These are phyloP conservation scores for Mycena rosella DNA, from an alignment of 768 basidiomycete genomes.

Conservation along the genomic window DNA sequence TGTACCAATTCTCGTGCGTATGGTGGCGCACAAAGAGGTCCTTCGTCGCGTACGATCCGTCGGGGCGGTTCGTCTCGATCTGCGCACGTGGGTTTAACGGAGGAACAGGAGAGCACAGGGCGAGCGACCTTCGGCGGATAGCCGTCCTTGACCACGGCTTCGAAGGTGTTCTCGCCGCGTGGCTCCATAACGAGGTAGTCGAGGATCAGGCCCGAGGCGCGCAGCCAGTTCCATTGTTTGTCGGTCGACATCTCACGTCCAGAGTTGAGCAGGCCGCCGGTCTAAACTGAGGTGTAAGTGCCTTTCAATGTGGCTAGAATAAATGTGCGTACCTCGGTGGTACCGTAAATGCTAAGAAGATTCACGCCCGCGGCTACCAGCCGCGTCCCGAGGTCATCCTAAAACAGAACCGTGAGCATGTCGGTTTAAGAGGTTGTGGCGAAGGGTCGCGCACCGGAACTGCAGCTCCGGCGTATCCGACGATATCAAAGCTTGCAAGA, in stretches of 20 bases:
- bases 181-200: slow-evolving; percentile 60
- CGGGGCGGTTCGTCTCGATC: slow-evolving; percentile 57
- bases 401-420: slow-evolving; percentile 5
- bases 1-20: slow-evolving; percentile 50
- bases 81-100: slow-evolving; percentile 24
- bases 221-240: slow-evolving; percentile 70
- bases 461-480: slow-evolving; percentile 65
- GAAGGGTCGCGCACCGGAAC: slow-evolving; percentile 49
- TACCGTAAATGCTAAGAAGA: slow-evolving; percentile 62
- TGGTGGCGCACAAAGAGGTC: slow-evolving; percentile 67
- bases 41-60: slow-evolving; percentile 67
- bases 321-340: slow-evolving; percentile 49
- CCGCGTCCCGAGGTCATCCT: slow-evolving; percentile 63
- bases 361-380: slow-evolving; percentile 62
- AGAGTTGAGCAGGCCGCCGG: slow-evolving; percentile 60
- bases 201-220: slow-evolving; percentile 43
- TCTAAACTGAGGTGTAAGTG: slow-evolving; percentile 37
- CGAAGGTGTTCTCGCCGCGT: slow-evolving; percentile 56
- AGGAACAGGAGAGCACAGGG: background rate
- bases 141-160: slow-evolving; percentile 64
- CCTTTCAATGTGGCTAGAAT: background rate
- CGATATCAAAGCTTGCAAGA: slow-evolving; percentile 60
- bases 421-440: background rate
- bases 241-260: slow-evolving; percentile 61
- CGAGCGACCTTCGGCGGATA: slow-evolving; percentile 60